Percentiles rank a stretch among this genome's conserved stretches.
phyloP scores from a whole-genome alignment of 805 yeast species.

The Hagleromyces aurorensis region DNA sequence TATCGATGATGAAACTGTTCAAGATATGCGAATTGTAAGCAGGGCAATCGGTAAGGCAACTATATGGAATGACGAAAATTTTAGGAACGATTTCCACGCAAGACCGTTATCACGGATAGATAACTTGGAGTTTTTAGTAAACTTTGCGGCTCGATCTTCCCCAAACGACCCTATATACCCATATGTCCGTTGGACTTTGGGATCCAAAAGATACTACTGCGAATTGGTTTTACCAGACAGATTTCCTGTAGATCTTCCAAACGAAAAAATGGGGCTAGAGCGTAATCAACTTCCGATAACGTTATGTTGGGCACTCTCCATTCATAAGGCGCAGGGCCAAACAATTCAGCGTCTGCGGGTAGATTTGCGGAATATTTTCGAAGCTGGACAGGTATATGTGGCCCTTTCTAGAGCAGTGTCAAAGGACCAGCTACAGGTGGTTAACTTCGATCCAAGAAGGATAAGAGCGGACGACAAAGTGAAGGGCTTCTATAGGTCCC shows the following conservation, averaged over 20 bases:
- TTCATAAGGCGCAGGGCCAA: slow-evolving; percentile 83
- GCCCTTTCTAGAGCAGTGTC: slow-evolving; percentile 74
- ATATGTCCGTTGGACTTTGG: slow-evolving; percentile 29
- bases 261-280: slow-evolving; percentile 26
- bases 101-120: slow-evolving; percentile 15
- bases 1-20: slow-evolving; percentile 23
- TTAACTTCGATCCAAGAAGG: slow-evolving; percentile 51
- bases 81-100: slow-evolving; percentile 19
- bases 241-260: slow-evolving; percentile 34
- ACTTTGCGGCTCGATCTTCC: slow-evolving; percentile 15
- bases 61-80: slow-evolving; percentile 20
- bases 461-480: slow-evolving; percentile 57
- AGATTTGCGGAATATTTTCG: slow-evolving; percentile 59
- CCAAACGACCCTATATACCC: slow-evolving; percentile 23
- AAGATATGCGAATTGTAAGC: slow-evolving; percentile 30
- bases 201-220: slow-evolving; percentile 21
- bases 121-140: slow-evolving; percentile 13
- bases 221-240: slow-evolving; percentile 33
- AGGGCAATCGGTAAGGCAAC: slow-evolving; percentile 24
- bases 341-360: slow-evolving; percentile 65
- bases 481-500: slow-evolving; percentile 46
- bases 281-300: slow-evolving; percentile 62
- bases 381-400: slow-evolving; percentile 78
- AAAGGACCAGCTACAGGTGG: slow-evolving; percentile 55
- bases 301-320: slow-evolving; percentile 76